Evolutionary conservation across 2,329 filamentous ascomycete species (phyloP).

Genomic region (Fusarium anthophilum): DNA sequence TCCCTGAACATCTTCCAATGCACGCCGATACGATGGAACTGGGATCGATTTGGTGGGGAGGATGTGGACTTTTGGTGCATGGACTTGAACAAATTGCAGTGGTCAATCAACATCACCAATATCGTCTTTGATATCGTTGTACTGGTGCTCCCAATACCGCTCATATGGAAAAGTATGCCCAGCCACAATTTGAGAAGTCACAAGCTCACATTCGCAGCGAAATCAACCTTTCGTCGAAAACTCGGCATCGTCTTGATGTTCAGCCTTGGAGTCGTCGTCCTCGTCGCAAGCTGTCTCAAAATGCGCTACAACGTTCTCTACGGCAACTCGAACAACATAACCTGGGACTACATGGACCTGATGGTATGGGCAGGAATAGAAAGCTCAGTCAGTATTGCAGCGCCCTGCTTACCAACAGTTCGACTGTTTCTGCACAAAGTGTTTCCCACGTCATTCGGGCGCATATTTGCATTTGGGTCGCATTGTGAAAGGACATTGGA

Average conservation of each 20-base stretch:
- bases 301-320: slow-evolving; percentile 21
- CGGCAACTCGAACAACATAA: slow-evolving; percentile 5
- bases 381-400: slow-evolving; percentile 11
- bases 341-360: slow-evolving; percentile 14
- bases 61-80: slow-evolving; percentile 1
- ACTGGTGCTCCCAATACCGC: neutral
- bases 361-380: slow-evolving; percentile 20
- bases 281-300: slow-evolving; percentile 14
- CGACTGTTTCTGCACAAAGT: slow-evolving; percentile 4
- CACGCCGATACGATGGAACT: slow-evolving; percentile 8
- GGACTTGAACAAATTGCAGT: slow-evolving; percentile 8
- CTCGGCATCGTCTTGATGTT: slow-evolving; percentile 13
- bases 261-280: slow-evolving; percentile 3
- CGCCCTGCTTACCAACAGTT: slow-evolving; percentile 1
- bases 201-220: neutral
- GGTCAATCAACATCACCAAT: slow-evolving; percentile 10
- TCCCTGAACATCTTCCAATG: slow-evolving; percentile 4
- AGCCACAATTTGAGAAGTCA: rapidly evolving
- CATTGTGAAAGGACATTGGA: neutral
- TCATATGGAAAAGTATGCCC: slow-evolving; percentile 8
- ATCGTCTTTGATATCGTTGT: slow-evolving; percentile 6
- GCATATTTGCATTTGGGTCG: slow-evolving; percentile 6
- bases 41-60: neutral
- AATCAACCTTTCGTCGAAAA: slow-evolving; percentile 12
- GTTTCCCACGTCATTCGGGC: neutral